Percentiles rank a stretch among this genome's conserved stretches.
phyloP scores from a whole-genome alignment of 106 monocot genomes.

The Dioscorea alata region DNA sequence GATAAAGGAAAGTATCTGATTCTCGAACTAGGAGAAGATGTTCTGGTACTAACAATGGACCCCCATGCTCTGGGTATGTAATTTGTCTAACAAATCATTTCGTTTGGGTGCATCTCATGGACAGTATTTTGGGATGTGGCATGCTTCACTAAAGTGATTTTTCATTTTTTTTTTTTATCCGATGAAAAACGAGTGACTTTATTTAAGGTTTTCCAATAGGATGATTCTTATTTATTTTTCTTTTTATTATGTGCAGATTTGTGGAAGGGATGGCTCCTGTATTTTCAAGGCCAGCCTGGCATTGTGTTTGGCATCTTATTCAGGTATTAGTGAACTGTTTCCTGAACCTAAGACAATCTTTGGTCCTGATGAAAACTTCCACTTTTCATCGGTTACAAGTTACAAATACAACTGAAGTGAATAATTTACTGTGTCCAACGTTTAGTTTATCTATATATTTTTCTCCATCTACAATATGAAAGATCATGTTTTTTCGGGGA shows the following conservation, averaged over 20 bases:
- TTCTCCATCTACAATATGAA: no score
- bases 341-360: no score
- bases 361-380: no score
- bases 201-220: not conserved
- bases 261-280: slow-evolving; percentile 93
- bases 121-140: no score
- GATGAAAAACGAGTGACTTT: no score
- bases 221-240: not conserved
- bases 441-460: no score
- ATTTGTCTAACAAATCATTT: not conserved
- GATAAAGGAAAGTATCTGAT: slow-evolving; percentile 38
- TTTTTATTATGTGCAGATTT: slow-evolving; percentile 50
- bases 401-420: no score
- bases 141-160: not conserved
- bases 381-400: no score
- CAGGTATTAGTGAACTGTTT: slow-evolving; percentile 38
- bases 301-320: slow-evolving; percentile 86
- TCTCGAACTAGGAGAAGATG: slow-evolving; percentile 25
- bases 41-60: slow-evolving; percentile 32
- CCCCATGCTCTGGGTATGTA: slow-evolving; percentile 62
- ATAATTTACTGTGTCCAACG: no score
- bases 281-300: slow-evolving; percentile 88
- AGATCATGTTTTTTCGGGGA: no score
- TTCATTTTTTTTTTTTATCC: no score
- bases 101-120: not conserved